Base-by-base conservation (phyloP, 2,329 filamentous ascomycete species). In the Penicillium frequentans region DNA sequence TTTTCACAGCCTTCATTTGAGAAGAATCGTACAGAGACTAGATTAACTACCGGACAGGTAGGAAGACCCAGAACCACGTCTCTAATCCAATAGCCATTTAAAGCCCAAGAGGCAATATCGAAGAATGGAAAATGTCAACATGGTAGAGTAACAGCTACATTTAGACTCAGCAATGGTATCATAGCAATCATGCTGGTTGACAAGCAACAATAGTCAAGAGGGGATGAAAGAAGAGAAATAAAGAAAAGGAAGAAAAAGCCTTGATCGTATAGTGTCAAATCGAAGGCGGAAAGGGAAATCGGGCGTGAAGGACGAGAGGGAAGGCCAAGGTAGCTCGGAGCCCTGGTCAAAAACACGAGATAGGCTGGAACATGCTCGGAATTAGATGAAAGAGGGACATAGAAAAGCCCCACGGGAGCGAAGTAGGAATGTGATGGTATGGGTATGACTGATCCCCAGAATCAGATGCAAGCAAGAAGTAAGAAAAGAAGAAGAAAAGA, bases 151-250 rank as follows among this genome's bases (percentile, higher is more conserved):
- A 57, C 50, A 62, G 52, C 60, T 63, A 55, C 56, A 61, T 55
- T 46, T 52, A 56, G 61, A 70, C 63, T 67, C 61, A 64, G 66
- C 65, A 68, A 63, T 70, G 69, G 65, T 71, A 71, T 71, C 70
- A 68, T 70, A 57, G 62, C 67, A 68, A 66, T 66, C 69, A 64
- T 64, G 61, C 60, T 60, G 65, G 61, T 61, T 61, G 63, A 63
- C 59, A 55, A 58, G 48, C 51, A 57, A 61, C 55, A 58, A 49
- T 56, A 53, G 53, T 54, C 62, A 63, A 60, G 46, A 56, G 39
- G 10, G 37, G 19, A 19, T 26, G 9, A 21, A 33, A 56, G 50
- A 54, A 59, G 58, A 49, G 52, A 37, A 60, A 58, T 26, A 49
- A 59, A 52, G 50, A 61, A 62, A 45, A 47, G 49, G 45, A 37